Percentiles rank a stretch among this genome's conserved stretches.
Evolutionary conservation across 345 rosid genomes (phyloP).

Genomic region (Eucalyptus marginata): DNA sequence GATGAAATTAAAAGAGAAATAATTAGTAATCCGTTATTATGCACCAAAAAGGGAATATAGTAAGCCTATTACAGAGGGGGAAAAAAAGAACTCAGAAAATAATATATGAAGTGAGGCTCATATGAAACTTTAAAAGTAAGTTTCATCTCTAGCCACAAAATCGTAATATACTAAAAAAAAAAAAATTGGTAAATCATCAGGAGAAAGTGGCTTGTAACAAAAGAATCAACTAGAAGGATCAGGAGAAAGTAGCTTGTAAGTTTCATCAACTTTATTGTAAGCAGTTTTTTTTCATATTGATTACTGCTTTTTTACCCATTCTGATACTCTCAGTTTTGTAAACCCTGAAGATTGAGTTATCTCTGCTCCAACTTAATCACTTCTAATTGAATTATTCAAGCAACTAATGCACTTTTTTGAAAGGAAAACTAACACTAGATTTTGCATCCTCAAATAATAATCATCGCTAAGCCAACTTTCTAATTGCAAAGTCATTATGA

Average conservation of each 20-base stretch:
- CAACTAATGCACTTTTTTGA: not conserved
- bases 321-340: not conserved
- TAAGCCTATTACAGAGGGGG: not conserved
- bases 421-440: not conserved
- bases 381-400: not conserved
- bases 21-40: not conserved
- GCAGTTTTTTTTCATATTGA: not conserved
- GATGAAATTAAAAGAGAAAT: not conserved
- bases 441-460: not conserved
- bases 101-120: not conserved
- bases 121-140: not conserved
- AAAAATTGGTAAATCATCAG: not conserved
- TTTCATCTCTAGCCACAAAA: not conserved
- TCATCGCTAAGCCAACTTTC: not conserved
- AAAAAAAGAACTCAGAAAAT: not conserved
- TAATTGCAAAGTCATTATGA: not conserved
- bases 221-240: not conserved
- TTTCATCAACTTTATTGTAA: not conserved
- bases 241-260: too few relatives aligned
- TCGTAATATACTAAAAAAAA: not conserved
- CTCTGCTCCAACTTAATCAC: not conserved
- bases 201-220: not conserved
- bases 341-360: not conserved
- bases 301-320: not conserved
- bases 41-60: not conserved